Evolutionary conservation across 2,329 filamentous ascomycete genomes (phyloP), one percentile per base, ranked within the genome.

Genomic region (Diaporthe amygdali): DNA sequence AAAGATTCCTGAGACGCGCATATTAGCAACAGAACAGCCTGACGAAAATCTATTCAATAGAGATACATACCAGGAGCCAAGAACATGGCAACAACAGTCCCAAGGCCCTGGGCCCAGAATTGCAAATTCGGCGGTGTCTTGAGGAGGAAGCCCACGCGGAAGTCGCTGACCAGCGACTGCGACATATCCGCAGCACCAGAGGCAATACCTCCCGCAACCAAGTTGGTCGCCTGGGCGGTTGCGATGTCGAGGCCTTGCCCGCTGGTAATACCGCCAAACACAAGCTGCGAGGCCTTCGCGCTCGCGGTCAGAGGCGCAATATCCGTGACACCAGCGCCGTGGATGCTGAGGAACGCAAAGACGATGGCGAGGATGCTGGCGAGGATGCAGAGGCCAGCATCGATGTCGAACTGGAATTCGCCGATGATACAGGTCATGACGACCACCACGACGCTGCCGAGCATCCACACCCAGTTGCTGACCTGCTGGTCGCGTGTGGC

Each of bases 71-170:
- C 90, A 0, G 91, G 91, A 0, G 91, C 89, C 17, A 93, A 81
- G 81, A 92, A 92, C 75, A 92, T 84, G 27, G 90, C 87, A 55
- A 92, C 86, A 47, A 92, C 78, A 12, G 88, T 88, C 5, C 59
- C 59, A 6, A 47, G 41, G 3, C 59, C 41, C 79, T 93, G 91
- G 0, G 90, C 91, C 74, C 90, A 84, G 85, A 90, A 93, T 79
- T 93, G 91, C 78, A 90, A 86, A 72, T 87, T 85, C 0, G 91
- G 91, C 0, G 91, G 87, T 0, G 91, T 92, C 74, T 87, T 84
- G 63, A 93, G 86, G 7, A 93, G 84, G 84, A 92, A 93, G 5
- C 91, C 91, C 51, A 90, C 89, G 37, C 90, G 86, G 86, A 93
- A 93, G 76, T 93, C 91, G 69, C 84, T 84, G 39, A 89, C 87